Evolutionary conservation across 2,329 filamentous ascomycete genomes (phyloP), one percentile per base, ranked within the genome.

Genomic region (Emmonsiellopsis sp.): DNA sequence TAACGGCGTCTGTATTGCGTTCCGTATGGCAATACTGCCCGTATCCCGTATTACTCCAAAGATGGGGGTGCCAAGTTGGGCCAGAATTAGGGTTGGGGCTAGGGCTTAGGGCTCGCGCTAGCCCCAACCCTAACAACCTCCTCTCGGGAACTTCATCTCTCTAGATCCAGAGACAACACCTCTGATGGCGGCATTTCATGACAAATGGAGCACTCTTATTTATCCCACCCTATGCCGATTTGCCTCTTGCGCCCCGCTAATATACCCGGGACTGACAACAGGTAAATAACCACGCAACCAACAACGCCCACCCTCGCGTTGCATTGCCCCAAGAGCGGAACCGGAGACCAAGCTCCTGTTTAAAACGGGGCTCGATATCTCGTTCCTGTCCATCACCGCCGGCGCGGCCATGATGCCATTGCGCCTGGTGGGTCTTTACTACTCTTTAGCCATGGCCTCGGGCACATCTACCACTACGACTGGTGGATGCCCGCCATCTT

Each of bases 11-110:
- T 26, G 20, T 26, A 26, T 26, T 26, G 20, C 20, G 20, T 26
- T 26, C 20, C 20, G 20, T 26, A 26, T 5, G 20, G 20, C 5
- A 26, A 26, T 26, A 26, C 20, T 5, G 20, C 20, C 20, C 20
- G 20, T 26, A 5, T 1, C 20, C 1, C 20, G 20, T 41, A 15
- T 30, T 8, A 2, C 2, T 37, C 47, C 47, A 50, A 50, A 50
- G 26, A 35, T 50, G 47, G 47, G 47, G 47, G 10, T 50, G 16
- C 48, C 35, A 40, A 40, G 20, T 41, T 13, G 20, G 38, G 38
- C 38, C 15, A 37, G 30, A 8, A 7, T 50, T 50, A 41, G 48
- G 48, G 48, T 50, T 50, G 48, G 48, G 48, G 48, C 48, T 50
- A 50, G 48, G 48, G 48, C 38, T 40, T 40, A 40, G 35, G 48